Conservation (phyloP, 768 basidiomycete species). For the Lepiota brunneoincarnata region DNA sequence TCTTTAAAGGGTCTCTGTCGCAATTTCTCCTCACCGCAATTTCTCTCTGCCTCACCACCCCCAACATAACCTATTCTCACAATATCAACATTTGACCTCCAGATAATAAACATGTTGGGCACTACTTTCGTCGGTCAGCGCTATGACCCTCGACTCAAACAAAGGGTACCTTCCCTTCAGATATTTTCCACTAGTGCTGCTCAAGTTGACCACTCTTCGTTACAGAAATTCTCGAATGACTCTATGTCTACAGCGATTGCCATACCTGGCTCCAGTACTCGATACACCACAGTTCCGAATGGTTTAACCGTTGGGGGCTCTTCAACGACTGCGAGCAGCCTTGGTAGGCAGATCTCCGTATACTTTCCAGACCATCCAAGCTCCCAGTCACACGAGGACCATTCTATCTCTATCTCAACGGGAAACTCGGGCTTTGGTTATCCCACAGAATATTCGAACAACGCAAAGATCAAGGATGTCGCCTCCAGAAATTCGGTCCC, state of each 20-base stretch:
- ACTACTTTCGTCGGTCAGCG: constrained; percentile 1
- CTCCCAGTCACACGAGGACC: not conserved
- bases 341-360: not conserved
- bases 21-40: no score
- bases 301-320: not conserved
- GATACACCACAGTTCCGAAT: not conserved
- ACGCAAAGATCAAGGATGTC: no score
- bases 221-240: no score
- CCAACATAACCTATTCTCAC: no score
- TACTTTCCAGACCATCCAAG: not conserved
- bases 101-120: no score
- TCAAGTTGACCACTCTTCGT: not conserved
- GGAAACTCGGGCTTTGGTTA: not conserved
- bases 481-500: no score
- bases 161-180: not conserved
- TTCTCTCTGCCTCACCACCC: no score
- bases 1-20: no score
- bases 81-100: no score
- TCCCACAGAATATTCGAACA: no score
- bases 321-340: not conserved
- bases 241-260: no score
- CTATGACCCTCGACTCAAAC: not conserved
- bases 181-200: not conserved
- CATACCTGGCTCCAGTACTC: not conserved
- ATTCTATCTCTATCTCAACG: not conserved